These are phyloP conservation scores for Pyrus pyrifolia DNA, from an alignment of 306 rosid species.

Conservation along the genomic window DNA sequence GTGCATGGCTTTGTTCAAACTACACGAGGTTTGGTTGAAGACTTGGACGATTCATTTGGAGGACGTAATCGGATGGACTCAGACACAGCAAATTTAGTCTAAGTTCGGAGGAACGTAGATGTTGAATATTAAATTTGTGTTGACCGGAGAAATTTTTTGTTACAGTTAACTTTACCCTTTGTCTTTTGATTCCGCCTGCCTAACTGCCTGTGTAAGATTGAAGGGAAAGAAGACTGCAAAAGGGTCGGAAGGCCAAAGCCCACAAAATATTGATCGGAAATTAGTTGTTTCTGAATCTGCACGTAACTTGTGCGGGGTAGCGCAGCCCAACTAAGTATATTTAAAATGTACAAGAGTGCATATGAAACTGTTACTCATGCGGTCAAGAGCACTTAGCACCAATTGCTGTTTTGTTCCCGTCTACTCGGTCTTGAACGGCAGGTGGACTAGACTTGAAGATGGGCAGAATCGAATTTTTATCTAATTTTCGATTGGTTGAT, in stretches of 20 bases:
- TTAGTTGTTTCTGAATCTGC: not conserved
- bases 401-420: not conserved
- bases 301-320: not conserved
- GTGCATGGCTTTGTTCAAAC: not conserved
- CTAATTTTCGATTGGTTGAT: not conserved
- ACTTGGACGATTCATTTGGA: not conserved
- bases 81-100: not conserved
- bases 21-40: not conserved
- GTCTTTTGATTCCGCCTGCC: not conserved
- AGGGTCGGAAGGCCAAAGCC: not conserved
- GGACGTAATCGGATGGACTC: not conserved
- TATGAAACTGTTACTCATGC: no score
- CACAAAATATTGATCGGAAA: not conserved
- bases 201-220: not conserved
- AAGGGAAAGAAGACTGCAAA: not conserved
- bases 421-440: not conserved
- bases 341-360: no score
- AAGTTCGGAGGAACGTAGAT: not conserved
- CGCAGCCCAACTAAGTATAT: not conserved
- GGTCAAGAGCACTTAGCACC: not conserved
- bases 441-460: not conserved
- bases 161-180: not conserved
- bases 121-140: not conserved
- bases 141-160: not conserved
- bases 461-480: not conserved